phyloP scores from a whole-genome alignment of 164 flowering plant genomes.

The Stephania yunnanensis region DNA sequence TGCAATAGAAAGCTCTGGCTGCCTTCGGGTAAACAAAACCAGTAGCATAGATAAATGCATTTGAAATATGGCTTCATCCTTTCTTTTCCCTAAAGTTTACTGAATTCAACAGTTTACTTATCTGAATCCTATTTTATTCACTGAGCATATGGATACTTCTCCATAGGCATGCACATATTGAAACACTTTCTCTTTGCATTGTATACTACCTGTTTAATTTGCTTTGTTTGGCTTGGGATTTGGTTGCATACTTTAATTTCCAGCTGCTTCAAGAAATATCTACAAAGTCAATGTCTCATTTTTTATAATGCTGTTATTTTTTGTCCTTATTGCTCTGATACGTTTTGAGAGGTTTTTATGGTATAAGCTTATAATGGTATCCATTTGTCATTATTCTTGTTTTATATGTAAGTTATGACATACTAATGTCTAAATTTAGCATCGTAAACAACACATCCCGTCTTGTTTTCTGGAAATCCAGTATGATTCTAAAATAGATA shows the following conservation, averaged over 20 bases:
- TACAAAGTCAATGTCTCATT: background rate
- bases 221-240: background rate
- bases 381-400: background rate
- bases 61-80: background rate
- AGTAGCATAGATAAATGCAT: background rate
- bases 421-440: background rate
- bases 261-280: background rate
- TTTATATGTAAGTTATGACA: background rate
- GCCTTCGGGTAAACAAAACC: background rate
- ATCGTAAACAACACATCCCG: background rate
- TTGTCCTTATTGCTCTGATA: background rate
- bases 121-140: background rate
- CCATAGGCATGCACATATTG: background rate
- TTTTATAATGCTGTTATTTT: background rate
- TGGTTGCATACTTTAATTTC: background rate
- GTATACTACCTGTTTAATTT: background rate
- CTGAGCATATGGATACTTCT: background rate
- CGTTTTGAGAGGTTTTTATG: background rate
- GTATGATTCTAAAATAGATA: background rate
- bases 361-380: background rate
- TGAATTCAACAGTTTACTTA: background rate
- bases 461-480: background rate
- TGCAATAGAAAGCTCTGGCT: background rate
- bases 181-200: background rate
- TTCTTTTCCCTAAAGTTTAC: background rate